These are phyloP conservation scores for Stropharia rugosoannulata DNA, from an alignment of 768 basidiomycete species.

Conservation along the genomic window DNA sequence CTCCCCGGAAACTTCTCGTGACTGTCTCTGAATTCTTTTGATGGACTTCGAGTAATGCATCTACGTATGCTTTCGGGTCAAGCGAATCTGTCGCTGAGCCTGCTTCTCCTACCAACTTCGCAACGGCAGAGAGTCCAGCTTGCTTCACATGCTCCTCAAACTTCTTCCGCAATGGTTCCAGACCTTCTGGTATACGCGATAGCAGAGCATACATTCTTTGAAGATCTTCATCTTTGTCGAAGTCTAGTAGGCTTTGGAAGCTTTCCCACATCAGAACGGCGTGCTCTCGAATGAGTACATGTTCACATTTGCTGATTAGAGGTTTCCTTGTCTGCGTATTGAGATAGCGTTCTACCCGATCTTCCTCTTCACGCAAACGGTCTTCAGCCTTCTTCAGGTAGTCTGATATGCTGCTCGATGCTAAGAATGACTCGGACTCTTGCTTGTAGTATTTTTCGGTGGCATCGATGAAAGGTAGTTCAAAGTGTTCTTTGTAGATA, in stretches of 20 bases:
- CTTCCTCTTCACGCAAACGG: conserved; percentile 90
- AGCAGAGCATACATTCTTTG: conserved; percentile 95
- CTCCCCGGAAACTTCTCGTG: conserved; percentile 84
- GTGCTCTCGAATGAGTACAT: conserved; percentile 88
- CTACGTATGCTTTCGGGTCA: conserved; percentile 94
- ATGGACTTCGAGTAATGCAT: conserved; percentile 89
- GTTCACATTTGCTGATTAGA: conserved; percentile 82
- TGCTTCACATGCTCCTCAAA: conserved; percentile 97
- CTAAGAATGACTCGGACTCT: conserved; percentile 89
- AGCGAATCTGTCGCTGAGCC: conserved; percentile 55
- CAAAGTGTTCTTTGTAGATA: conserved; percentile 90
- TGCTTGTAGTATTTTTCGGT: conserved; percentile 91
- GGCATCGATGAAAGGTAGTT: conserved; percentile 81
- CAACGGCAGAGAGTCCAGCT: conserved; percentile 79
- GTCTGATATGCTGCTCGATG: conserved; percentile 86
- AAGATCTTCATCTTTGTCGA: conserved; percentile 92
- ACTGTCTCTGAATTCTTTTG: conserved; percentile 90
- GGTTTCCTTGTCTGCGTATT: conserved; percentile 86
- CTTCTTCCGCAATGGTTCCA: conserved; percentile 87
- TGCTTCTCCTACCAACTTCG: conserved; percentile 64
- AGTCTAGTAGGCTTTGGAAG: conserved; percentile 88
- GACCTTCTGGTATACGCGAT: conserved; percentile 84
- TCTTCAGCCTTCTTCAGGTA: conserved; percentile 96
- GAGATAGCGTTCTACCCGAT: conserved; percentile 91
- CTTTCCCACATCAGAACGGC: conserved; percentile 86